These are phyloP conservation scores for Peniophora sp. DNA, from an alignment of 1,284 basidiomycete genomes.

Conservation along the genomic window DNA sequence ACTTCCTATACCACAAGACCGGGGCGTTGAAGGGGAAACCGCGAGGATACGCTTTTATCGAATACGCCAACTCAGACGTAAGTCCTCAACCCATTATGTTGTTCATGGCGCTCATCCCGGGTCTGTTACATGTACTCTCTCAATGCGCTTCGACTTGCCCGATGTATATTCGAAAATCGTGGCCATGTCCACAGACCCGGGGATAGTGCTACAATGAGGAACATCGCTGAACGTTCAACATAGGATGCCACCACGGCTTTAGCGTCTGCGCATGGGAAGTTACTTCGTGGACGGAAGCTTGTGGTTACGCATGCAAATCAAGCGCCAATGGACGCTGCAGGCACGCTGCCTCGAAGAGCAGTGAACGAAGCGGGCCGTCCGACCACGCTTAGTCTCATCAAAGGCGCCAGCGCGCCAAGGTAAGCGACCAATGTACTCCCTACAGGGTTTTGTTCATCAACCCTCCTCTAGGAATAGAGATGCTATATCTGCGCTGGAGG, in stretches of 20 bases:
- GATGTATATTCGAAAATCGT: neutral
- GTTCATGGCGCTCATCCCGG: conserved; percentile 39
- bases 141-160: neutral
- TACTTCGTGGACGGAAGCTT: conserved; percentile 80
- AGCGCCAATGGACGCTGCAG: conserved; percentile 42
- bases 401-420: conserved; percentile 61
- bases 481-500: neutral
- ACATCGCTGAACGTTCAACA: conserved; percentile 10
- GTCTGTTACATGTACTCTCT: conserved; percentile 20
- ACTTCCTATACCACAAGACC: conserved; percentile 92
- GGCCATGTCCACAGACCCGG: conserved; percentile 6
- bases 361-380: conserved; percentile 61
- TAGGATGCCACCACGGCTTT: conserved; percentile 86
- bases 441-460: neutral
- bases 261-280: conserved; percentile 67
- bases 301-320: conserved; percentile 87
- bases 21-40: conserved; percentile 88
- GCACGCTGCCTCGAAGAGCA: conserved; percentile 27
- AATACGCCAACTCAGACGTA: conserved; percentile 76
- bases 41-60: conserved; percentile 91
- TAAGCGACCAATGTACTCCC: conserved; percentile 33
- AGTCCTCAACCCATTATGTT: conserved; percentile 27
- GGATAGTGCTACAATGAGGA: neutral
- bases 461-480: neutral
- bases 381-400: conserved; percentile 83